These are phyloP conservation scores for Arctium lappa DNA, from an alignment of 129 eudicot species.

Conservation along the genomic window DNA sequence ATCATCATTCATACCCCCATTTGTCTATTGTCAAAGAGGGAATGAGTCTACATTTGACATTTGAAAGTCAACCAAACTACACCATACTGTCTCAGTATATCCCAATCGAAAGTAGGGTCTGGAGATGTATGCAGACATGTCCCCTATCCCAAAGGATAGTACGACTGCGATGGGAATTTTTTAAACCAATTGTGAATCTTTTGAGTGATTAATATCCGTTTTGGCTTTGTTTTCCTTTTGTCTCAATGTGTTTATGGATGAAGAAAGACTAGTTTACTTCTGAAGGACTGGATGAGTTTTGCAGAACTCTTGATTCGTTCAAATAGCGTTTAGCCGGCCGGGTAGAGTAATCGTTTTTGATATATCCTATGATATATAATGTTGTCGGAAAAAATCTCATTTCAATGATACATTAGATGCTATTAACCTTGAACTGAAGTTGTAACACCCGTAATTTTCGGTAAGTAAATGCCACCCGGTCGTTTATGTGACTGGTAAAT, in stretches of 20 bases:
- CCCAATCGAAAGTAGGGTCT: background rate
- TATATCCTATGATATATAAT: background rate
- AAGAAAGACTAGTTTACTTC: conserved; percentile 51
- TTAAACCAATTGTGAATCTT: background rate
- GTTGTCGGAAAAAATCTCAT: background rate
- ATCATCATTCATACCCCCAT: background rate
- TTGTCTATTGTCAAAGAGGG: background rate
- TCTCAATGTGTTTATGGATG: conserved; percentile 41
- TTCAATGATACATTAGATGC: background rate
- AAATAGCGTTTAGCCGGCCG: background rate
- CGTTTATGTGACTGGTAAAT: too few species aligned
- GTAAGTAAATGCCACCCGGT: too few species aligned
- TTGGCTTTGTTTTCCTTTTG: background rate
- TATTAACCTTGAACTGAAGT: too few species aligned
- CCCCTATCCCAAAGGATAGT: background rate
- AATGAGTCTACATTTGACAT: background rate
- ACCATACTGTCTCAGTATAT: background rate
- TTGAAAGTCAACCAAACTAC: conserved; percentile 1
- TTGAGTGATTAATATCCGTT: background rate
- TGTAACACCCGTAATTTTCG: too few species aligned
- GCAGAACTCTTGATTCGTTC: conserved; percentile 29
- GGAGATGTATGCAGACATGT: background rate
- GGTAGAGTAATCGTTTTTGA: background rate
- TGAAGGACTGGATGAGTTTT: conserved; percentile 35
- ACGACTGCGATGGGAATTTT: background rate